Evolutionary conservation across 2,329 filamentous ascomycete species (phyloP).

Genomic region (Xylariales sp.): DNA sequence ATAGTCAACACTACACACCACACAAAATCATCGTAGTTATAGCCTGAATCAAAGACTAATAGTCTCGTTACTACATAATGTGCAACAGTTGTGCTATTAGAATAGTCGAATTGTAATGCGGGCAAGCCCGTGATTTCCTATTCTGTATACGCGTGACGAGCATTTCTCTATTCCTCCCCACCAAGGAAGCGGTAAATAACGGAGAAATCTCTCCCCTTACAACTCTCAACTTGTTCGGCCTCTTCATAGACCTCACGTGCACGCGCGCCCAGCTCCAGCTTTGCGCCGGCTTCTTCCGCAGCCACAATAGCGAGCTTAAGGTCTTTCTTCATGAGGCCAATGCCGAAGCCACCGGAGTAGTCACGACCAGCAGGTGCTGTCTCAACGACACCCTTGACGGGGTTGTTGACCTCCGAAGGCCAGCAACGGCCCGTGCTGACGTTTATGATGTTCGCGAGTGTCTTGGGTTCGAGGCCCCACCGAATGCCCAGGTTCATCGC

Average conservation of each 20-base stretch:
- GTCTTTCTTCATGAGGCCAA: conserved; percentile 85
- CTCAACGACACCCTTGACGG: conserved; percentile 85
- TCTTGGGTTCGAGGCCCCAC: conserved; percentile 70
- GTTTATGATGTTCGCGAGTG: conserved; percentile 88
- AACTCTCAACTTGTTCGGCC: conserved; percentile 70
- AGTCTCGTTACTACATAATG: no score
- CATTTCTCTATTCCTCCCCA: conserved; percentile 57
- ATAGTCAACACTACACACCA: neutral
- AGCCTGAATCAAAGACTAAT: neutral
- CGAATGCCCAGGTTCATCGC: conserved; percentile 74
- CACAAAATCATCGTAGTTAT: neutral
- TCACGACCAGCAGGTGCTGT: conserved; percentile 79
- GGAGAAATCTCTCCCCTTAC: conserved; percentile 80
- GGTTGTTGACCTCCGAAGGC: conserved; percentile 96
- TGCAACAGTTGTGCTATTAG: neutral
- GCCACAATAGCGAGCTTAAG: conserved; percentile 78
- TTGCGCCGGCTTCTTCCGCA: conserved; percentile 73
- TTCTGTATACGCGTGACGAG: neutral
- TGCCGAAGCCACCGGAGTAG: conserved; percentile 81
- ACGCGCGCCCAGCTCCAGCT: conserved; percentile 71
- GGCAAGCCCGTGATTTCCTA: neutral
- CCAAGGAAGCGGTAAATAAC: conserved; percentile 81
- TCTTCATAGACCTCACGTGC: conserved; percentile 75
- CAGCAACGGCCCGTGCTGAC: conserved; percentile 94
- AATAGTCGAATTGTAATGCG: neutral